Evolutionary conservation across 495 filamentous ascomycete species (phyloP), one percentile per base, ranked within the genome.

Genomic region (Neurospora sp.): DNA sequence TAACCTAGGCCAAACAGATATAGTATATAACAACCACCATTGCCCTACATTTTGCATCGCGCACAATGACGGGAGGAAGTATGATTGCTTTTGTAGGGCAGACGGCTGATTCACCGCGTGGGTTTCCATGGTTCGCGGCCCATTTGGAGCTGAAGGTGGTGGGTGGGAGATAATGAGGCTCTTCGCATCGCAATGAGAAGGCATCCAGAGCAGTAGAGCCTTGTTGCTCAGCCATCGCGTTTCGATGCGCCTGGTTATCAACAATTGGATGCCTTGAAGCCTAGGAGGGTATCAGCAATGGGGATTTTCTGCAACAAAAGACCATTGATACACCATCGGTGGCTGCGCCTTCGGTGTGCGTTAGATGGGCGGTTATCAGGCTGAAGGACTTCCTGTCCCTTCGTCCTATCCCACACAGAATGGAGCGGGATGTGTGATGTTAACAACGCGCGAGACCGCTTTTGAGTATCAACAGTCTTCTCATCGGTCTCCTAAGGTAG

Each of bases 141-240:
- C n/a, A n/a, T 49, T 3, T 46, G 44, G 44, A 9, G 0, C n/a
- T 9, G 2, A 10, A 49, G 1, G 8, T 11, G 44, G n/a, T 49
- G 44, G 7, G 3, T 49, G 18, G 0, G 8, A 4, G 0, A 10
- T 23, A 0, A 49, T 0, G 44, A 20, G 44, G 0, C 44, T 49
- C 44, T 20, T 49, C n/a, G 3, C 7, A 49, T 23, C n/a, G 0
- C 0, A 5, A 20, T 49, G 44, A 49, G 1, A 49, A 49, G 44
- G 44, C 44, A 49, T 49, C 44, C n/a, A 11, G 44, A 49, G 44
- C 44, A n/a, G 20, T 49, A 5, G 44, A 46, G 44, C 44, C 44
- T 46, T 46, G 44, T n/a, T 46, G 27, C 27, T 31, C 27, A 31
- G 27, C 27, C 27, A 31, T 31, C 4, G 16, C 10, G 18, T 2